phyloP scores from a whole-genome alignment of 2,329 filamentous ascomycete genomes.

The Diplodia intermedia region DNA sequence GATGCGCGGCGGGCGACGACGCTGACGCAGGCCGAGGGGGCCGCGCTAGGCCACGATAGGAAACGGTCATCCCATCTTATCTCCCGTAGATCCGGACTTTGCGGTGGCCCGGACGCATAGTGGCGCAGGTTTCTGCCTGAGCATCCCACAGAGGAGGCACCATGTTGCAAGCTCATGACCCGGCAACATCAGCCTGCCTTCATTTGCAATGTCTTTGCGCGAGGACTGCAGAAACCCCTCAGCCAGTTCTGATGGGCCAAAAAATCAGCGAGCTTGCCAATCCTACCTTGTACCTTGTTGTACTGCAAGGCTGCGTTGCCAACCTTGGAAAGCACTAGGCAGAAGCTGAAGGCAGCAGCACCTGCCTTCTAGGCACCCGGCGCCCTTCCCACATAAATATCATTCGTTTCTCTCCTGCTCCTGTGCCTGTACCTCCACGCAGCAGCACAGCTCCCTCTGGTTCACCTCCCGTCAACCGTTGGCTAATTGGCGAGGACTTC shows the following conservation, averaged over 20 bases:
- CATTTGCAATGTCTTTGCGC: not conserved
- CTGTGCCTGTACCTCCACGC: not conserved
- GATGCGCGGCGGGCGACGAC: slow-evolving; percentile 7
- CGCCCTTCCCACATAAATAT: not conserved
- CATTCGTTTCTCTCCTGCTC: no score
- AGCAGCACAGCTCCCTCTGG: not conserved
- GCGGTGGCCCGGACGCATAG: not conserved
- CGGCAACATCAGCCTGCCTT: not conserved
- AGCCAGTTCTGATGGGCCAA: not conserved
- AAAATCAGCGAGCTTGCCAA: not conserved
- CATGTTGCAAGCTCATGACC: no score
- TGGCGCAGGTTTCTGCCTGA: not conserved
- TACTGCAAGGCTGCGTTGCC: not conserved
- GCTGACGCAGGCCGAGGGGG: slow-evolving; percentile 28
- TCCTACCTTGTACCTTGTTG: not conserved
- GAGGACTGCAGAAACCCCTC: no score
- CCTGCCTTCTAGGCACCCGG: not conserved
- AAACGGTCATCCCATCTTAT: not conserved
- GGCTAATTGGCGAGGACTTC: no score
- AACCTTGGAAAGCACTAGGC: not conserved
- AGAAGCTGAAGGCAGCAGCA: slow-evolving; percentile 23
- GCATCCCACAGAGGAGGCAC: no score
- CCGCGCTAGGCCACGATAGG: slow-evolving; percentile 6
- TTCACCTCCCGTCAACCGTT: no score
- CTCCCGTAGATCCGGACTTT: slow-evolving; percentile 13